These are phyloP conservation scores for Cytidiella melzeri DNA, from an alignment of 768 basidiomycete genomes.

Conservation along the genomic window DNA sequence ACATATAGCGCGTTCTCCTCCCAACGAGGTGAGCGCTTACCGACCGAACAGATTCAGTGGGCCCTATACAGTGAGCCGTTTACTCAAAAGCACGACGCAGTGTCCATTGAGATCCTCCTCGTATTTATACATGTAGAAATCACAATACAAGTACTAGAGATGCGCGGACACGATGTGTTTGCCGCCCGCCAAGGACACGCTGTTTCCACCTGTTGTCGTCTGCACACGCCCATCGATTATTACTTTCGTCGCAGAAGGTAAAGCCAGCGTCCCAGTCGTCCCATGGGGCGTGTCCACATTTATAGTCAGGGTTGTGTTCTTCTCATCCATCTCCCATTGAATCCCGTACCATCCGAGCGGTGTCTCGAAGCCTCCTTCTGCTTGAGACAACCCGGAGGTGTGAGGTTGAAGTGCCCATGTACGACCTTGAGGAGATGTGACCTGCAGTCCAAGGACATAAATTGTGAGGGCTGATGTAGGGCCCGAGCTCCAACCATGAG, in stretches of 20 bases:
- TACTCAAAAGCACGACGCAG: no score
- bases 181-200: neutral
- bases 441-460: slow-evolving; percentile 48
- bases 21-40: no score
- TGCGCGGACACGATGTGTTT: no score
- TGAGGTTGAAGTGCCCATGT: slow-evolving; percentile 46
- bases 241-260: slow-evolving; percentile 19
- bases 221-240: slow-evolving; percentile 11
- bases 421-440: slow-evolving; percentile 41
- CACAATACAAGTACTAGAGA: no score
- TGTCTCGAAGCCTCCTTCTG: slow-evolving; percentile 50
- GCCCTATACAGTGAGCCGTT: no score
- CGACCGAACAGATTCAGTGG: no score
- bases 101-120: no score
- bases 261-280: slow-evolving; percentile 26
- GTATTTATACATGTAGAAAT: no score
- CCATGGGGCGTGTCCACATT: slow-evolving; percentile 25
- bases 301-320: slow-evolving; percentile 16
- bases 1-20: no score
- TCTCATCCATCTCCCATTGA: slow-evolving; percentile 30
- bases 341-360: slow-evolving; percentile 46
- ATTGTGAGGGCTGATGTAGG: slow-evolving; percentile 52
- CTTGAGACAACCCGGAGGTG: slow-evolving; percentile 33
- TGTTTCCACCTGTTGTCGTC: neutral
- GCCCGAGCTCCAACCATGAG: slow-evolving; percentile 55